These are phyloP conservation scores for Harrya chromipes DNA, from an alignment of 768 basidiomycete species.

Conservation along the genomic window DNA sequence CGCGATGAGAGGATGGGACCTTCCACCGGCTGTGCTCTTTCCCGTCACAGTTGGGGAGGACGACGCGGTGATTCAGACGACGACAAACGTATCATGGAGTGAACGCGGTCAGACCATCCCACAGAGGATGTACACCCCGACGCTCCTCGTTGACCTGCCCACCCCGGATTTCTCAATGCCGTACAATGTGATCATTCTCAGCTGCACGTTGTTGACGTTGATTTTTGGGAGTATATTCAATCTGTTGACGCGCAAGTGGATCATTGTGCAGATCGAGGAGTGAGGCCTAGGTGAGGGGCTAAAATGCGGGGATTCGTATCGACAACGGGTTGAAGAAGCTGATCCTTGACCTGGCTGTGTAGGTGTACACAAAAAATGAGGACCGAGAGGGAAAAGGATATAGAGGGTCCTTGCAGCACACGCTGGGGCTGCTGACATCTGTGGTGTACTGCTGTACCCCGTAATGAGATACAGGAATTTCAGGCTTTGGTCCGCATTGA, in stretches of 20 bases:
- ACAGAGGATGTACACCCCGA: conserved; percentile 67
- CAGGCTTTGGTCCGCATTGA: too few species aligned
- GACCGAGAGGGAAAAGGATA: too few species aligned
- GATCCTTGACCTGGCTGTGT: too few species aligned
- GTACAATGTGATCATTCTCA: conserved; percentile 98
- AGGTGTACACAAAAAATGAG: too few species aligned
- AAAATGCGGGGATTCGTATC: too few species aligned
- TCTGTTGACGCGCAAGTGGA: conserved; percentile 75
- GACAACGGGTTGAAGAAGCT: too few species aligned
- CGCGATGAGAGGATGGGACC: conserved; percentile 91
- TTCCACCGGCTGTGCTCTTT: conserved; percentile 80
- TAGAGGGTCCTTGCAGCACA: too few species aligned
- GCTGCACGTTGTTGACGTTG: conserved; percentile 84
- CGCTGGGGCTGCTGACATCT: too few species aligned
- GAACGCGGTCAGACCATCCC: conserved; percentile 8
- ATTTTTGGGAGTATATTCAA: conserved; percentile 95
- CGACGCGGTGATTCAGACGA: neutral
- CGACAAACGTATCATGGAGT: conserved; percentile 1
- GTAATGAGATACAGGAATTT: too few species aligned
- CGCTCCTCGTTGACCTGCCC: conserved; percentile 89
- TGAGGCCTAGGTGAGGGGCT: neutral
- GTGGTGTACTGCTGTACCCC: too few species aligned
- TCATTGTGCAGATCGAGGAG: conserved; percentile 42
- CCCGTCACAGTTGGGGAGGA: conserved; percentile 21
- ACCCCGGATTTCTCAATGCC: conserved; percentile 99